A percentile compares a stretch with the other conserved stretches of the same genome.
Conservation (phyloP, 495 filamentous ascomycete species). For the Aspergillus ostianus region DNA sequence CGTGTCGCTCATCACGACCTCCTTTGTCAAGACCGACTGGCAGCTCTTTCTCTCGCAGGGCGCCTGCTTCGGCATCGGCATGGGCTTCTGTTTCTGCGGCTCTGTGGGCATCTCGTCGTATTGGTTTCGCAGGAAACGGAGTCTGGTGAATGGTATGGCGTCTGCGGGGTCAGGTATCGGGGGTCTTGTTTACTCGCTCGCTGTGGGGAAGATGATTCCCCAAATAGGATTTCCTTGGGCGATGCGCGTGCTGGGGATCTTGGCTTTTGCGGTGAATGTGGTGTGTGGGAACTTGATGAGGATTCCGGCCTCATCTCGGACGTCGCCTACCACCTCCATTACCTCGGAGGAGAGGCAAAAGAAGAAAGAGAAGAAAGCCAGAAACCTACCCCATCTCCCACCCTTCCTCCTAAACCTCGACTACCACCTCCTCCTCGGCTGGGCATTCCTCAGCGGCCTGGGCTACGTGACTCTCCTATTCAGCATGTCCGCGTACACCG, state of each 20-base stretch:
- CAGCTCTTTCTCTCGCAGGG: slow-evolving; percentile 5
- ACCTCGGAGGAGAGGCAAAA: not conserved
- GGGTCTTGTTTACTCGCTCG: slow-evolving; percentile 50
- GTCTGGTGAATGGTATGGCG: slow-evolving; percentile 49
- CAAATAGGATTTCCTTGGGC: slow-evolving; percentile 46
- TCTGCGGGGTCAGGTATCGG: slow-evolving; percentile 50
- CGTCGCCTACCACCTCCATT: not conserved
- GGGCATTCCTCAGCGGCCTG: slow-evolving; percentile 48
- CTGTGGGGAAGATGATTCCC: slow-evolving; percentile 45
- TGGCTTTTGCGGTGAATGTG: slow-evolving; percentile 41
- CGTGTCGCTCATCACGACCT: not conserved
- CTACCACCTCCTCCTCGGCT: slow-evolving; percentile 44
- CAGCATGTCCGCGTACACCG: slow-evolving; percentile 36
- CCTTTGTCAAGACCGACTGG: not conserved
- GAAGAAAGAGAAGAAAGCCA: not conserved
- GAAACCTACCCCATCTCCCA: not conserved
- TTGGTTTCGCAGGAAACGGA: slow-evolving; percentile 30
- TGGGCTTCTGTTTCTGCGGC: slow-evolving; percentile 1
- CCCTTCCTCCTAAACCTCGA: slow-evolving; percentile 31
- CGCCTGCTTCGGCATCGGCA: slow-evolving; percentile 1
- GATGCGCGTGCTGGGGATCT: slow-evolving; percentile 48
- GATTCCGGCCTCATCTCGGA: slow-evolving; percentile 28
- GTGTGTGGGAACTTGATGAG: slow-evolving; percentile 38
- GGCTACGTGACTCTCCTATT: slow-evolving; percentile 52
- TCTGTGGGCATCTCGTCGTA: not conserved